Evolutionary conservation across 1,139 yeast species (phyloP).

Genomic region (Diutina rugosa): DNA sequence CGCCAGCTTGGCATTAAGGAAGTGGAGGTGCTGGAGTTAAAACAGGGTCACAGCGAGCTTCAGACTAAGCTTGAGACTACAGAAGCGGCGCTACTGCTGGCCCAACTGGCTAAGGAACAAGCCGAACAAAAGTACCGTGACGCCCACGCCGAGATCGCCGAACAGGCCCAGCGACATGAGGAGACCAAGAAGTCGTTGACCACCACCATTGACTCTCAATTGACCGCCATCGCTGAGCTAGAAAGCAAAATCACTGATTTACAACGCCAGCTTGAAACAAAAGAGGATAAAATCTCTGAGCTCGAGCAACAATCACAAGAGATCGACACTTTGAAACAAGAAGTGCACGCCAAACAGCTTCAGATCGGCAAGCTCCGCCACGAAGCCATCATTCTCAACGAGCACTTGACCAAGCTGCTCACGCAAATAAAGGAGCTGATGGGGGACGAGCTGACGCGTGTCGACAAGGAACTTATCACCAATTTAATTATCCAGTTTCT

Average conservation of each 20-base stretch:
- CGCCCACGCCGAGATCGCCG: conserved; percentile 7
- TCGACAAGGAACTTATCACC: conserved; percentile 80
- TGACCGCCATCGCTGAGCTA: conserved; percentile 5
- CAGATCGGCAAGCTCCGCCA: conserved; percentile 84
- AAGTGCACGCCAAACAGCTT: conserved; percentile 58
- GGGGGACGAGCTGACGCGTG: conserved; percentile 48
- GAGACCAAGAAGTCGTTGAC: conserved; percentile 4
- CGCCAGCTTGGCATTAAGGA: conserved; percentile 16
- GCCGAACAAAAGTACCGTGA: not conserved
- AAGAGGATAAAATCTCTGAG: conserved; percentile 1
- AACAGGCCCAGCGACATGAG: conserved; percentile 8
- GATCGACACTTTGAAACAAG: conserved; percentile 15
- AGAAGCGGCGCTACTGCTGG: not conserved
- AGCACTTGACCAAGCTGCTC: conserved; percentile 84
- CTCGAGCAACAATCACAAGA: conserved; percentile 7
- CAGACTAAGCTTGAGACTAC: conserved; percentile 9
- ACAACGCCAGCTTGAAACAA: conserved; percentile 2
- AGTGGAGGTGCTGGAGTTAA: conserved; percentile 6
- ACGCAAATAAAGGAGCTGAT: conserved; percentile 68
- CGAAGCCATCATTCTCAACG: conserved; percentile 90
- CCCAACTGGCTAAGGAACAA: not conserved
- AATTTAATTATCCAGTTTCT: conserved; percentile 77
- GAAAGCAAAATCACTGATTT: conserved; percentile 8
- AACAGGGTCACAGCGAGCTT: conserved; percentile 6
- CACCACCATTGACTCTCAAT: conserved; percentile 7